Conservation (phyloP, 345 rosid genomes). For the Excoecaria cochinchinensis region DNA sequence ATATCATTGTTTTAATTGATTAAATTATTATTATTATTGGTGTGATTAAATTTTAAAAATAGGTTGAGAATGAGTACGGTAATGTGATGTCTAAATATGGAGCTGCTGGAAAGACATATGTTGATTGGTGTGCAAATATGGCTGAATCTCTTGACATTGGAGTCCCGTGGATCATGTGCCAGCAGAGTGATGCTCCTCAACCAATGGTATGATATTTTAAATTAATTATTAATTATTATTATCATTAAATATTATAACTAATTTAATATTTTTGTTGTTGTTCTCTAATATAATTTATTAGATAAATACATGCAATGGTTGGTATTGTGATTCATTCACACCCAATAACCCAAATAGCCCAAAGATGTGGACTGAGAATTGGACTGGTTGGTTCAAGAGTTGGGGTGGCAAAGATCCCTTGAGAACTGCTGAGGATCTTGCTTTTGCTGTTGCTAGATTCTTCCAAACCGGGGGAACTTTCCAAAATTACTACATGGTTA, state of each 20-base stretch:
- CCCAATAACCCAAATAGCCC: conserved; percentile 42
- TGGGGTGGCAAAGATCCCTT: conserved; percentile 57
- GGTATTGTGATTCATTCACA: conserved; percentile 52
- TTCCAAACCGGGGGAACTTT: conserved; percentile 51
- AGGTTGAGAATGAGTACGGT: conserved; percentile 91
- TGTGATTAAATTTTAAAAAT: neutral
- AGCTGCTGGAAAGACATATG: conserved; percentile 53
- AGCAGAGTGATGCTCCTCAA: conserved; percentile 57
- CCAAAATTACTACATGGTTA: conserved; percentile 71
- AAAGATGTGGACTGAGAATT: conserved; percentile 71
- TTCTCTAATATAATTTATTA: neutral
- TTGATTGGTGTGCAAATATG: conserved; percentile 73
- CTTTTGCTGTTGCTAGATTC: conserved; percentile 55
- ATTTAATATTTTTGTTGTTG: no score
- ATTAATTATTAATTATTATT: no score
- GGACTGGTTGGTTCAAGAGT: conserved; percentile 66
- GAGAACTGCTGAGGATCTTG: conserved; percentile 63
- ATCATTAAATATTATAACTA: no score
- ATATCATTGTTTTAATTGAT: no score
- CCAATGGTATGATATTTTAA: conserved; percentile 35
- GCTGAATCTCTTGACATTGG: conserved; percentile 58
- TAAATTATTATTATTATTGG: no score
- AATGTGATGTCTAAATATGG: conserved; percentile 50
- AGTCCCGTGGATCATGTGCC: conserved; percentile 90
- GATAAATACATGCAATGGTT: conserved; percentile 65